These are phyloP conservation scores for Phytophthora sp. DNA, from an alignment of 352 stramenopile species.

Conservation along the genomic window DNA sequence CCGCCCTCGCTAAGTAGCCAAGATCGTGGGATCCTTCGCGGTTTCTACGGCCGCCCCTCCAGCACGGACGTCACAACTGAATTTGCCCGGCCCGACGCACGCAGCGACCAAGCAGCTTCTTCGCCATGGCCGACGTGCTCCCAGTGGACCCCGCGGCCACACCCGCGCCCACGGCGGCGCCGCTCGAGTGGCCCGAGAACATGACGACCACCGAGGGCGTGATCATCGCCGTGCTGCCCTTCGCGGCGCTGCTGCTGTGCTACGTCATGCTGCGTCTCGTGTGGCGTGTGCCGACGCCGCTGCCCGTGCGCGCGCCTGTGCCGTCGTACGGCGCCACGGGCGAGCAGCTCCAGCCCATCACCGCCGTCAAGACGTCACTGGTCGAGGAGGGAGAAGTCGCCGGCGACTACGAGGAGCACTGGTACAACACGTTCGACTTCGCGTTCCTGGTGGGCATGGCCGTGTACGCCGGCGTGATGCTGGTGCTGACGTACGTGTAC, in stretches of 20 bases:
- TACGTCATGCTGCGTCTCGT: constrained; percentile 73
- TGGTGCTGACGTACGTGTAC: constrained; percentile 67
- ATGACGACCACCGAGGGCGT: constrained; percentile 46
- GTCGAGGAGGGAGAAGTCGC: constrained; percentile 71
- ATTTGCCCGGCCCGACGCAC: constrained; percentile 25
- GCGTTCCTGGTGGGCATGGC: constrained; percentile 66
- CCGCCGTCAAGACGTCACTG: constrained; percentile 52
- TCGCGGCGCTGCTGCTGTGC: constrained; percentile 54
- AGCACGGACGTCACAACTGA: constrained; percentile 19
- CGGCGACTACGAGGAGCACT: constrained; percentile 59
- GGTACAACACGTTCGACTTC: constrained; percentile 65
- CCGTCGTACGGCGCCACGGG: constrained; percentile 54
- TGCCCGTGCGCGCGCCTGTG: constrained; percentile 44
- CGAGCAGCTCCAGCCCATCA: constrained; percentile 46
- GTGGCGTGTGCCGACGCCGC: constrained; percentile 53
- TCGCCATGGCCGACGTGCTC: constrained; percentile 26
- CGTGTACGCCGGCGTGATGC: constrained; percentile 50
- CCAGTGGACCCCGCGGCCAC: constrained; percentile 9
- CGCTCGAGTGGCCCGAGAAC: constrained; percentile 45
- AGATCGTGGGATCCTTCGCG: constrained; percentile 10
- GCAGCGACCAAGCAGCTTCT: background rate
- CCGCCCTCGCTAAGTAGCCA: constrained; percentile 4
- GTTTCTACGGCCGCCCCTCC: constrained; percentile 1
- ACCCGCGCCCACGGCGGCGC: constrained; percentile 15
- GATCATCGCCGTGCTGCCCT: constrained; percentile 48